Evolutionary conservation across 306 rosid species (phyloP).

Genomic region (Inga laurina): DNA sequence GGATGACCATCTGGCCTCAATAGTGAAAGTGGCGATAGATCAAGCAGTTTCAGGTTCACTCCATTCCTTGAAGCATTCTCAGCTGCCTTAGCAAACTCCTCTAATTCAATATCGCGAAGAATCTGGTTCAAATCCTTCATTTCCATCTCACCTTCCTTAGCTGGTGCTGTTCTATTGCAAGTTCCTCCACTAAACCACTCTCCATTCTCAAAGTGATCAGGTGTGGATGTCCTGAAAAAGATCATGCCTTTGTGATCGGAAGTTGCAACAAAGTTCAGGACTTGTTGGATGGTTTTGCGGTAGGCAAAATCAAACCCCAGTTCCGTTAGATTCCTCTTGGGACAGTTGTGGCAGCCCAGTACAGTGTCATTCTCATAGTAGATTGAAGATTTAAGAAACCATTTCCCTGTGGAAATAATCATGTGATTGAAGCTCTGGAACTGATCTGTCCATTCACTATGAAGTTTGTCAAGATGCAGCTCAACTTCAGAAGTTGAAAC

Average conservation of each 20-base stretch:
- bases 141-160: slow-evolving; percentile 75
- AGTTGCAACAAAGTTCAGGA: slow-evolving; percentile 53
- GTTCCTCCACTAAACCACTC: slow-evolving; percentile 94
- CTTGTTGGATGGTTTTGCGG: slow-evolving; percentile 70
- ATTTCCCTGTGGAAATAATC: slow-evolving; percentile 87
- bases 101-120: slow-evolving; percentile 69
- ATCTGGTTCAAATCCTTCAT: slow-evolving; percentile 54
- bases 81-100: slow-evolving; percentile 61
- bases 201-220: slow-evolving; percentile 95
- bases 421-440: slow-evolving; percentile 64
- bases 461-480: slow-evolving; percentile 75
- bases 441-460: slow-evolving; percentile 63
- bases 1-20: slow-evolving; percentile 99
- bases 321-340: slow-evolving; percentile 65
- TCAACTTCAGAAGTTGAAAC: slow-evolving; percentile 89
- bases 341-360: slow-evolving; percentile 84
- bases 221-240: slow-evolving; percentile 82
- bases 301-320: slow-evolving; percentile 83
- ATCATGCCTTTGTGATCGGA: slow-evolving; percentile 83
- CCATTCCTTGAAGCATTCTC: slow-evolving; percentile 57
- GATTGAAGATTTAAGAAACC: slow-evolving; percentile 90
- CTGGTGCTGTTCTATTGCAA: slow-evolving; percentile 72
- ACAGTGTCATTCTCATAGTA: slow-evolving; percentile 71
- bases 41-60: slow-evolving; percentile 72
- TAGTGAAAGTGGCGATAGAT: slow-evolving; percentile 60